Conservation (phyloP, 305 asterid species). For the Solanum hybrid region DNA sequence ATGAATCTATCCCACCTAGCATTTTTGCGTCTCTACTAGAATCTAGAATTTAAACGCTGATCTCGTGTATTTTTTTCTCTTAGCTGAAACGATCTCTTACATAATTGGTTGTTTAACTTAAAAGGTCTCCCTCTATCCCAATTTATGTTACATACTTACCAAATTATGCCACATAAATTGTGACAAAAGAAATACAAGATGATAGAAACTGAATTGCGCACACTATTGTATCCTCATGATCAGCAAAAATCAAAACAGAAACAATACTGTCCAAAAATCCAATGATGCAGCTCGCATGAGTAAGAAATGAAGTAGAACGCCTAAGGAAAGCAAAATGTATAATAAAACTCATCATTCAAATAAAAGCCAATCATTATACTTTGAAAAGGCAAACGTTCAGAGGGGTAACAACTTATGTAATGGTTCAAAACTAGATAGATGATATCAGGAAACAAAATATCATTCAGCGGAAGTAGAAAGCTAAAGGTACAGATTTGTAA, state of each 20-base stretch:
- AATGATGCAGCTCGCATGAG: too few relatives aligned
- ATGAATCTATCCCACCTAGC: not conserved
- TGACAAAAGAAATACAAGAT: too few relatives aligned
- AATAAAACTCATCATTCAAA: not conserved
- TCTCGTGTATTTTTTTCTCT: too few relatives aligned
- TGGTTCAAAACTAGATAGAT: not conserved
- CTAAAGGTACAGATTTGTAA: not conserved
- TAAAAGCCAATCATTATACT: not conserved
- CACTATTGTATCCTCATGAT: too few relatives aligned
- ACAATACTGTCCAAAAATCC: not conserved
- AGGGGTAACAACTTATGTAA: not conserved
- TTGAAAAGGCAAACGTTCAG: not conserved
- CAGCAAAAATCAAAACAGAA: too few relatives aligned
- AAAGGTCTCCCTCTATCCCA: too few relatives aligned
- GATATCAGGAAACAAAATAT: not conserved
- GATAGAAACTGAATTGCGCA: too few relatives aligned
- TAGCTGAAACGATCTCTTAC: too few relatives aligned
- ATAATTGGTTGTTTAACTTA: too few relatives aligned
- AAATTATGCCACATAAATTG: too few relatives aligned
- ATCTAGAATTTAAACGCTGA: not conserved
- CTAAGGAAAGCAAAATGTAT: not conserved
- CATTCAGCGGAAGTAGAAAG: not conserved
- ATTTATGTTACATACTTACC: too few relatives aligned
- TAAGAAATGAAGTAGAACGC: too few relatives aligned
- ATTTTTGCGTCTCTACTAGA: not conserved